Conservation (phyloP, 2,329 filamentous ascomycete genomes). For the Paecilomyces dactylethromorphus region DNA sequence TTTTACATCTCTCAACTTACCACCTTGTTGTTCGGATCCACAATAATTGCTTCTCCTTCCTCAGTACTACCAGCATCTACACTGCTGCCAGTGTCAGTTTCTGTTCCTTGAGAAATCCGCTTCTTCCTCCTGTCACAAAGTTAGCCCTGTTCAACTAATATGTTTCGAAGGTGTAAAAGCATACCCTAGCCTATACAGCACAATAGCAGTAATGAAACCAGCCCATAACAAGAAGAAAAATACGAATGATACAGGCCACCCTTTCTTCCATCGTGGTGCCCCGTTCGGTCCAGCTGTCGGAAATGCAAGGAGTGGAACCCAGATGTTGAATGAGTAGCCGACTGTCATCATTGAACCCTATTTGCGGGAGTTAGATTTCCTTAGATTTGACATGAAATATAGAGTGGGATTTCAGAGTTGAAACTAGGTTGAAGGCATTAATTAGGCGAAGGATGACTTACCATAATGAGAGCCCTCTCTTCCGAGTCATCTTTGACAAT, state of each 20-base stretch:
- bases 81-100: too few relatives aligned
- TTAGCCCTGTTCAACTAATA: neutral
- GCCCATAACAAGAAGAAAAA: slow-evolving; percentile 42
- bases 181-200: neutral
- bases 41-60: neutral
- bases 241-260: slow-evolving; percentile 42
- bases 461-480: slow-evolving; percentile 29
- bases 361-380: neutral
- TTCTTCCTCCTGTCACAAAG: neutral
- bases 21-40: neutral
- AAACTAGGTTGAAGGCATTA: too few relatives aligned
- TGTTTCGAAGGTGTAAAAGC: neutral
- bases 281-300: slow-evolving; percentile 36
- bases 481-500: slow-evolving; percentile 32
- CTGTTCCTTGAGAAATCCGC: neutral
- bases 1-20: neutral
- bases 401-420: too few relatives aligned
- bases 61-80: neutral
- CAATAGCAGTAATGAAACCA: neutral
- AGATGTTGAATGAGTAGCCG: slow-evolving; percentile 41
- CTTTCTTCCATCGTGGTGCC: slow-evolving; percentile 43
- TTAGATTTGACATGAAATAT: neutral
- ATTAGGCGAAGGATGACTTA: too few relatives aligned
- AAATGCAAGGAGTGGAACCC: slow-evolving; percentile 39
- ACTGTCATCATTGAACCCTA: slow-evolving; percentile 43